These are phyloP conservation scores for Pyrus bretschneideri DNA, from an alignment of 306 rosid genomes.

Conservation along the genomic window DNA sequence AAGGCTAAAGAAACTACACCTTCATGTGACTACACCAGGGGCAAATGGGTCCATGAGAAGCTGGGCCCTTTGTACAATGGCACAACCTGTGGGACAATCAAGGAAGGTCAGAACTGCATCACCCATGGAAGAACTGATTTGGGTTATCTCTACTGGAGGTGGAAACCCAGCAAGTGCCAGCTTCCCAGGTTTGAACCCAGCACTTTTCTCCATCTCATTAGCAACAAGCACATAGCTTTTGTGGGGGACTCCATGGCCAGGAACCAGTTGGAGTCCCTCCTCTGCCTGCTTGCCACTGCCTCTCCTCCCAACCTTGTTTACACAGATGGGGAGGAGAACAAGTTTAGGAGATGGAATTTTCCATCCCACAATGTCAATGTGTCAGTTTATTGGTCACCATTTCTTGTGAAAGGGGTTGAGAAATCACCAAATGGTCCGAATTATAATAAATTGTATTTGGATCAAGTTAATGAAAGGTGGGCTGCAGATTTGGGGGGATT, in stretches of 20 bases:
- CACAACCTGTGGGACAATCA: conserved; percentile 69
- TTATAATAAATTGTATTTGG: conserved; percentile 52
- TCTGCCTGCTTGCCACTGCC: conserved; percentile 62
- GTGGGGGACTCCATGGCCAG: conserved; percentile 96
- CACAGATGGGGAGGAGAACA: conserved; percentile 45
- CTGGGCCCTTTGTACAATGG: conserved; percentile 77
- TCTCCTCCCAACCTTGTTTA: conserved; percentile 56
- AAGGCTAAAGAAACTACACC: conserved; percentile 5
- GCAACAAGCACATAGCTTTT: conserved; percentile 68
- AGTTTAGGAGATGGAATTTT: conserved; percentile 67
- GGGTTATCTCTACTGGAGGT: conserved; percentile 67
- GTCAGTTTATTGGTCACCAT: conserved; percentile 88
- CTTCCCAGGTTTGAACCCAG: conserved; percentile 77
- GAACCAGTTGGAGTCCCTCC: conserved; percentile 88
- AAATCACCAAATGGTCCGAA: conserved; percentile 46
- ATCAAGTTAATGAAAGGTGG: conserved; percentile 79
- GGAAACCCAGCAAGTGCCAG: conserved; percentile 64
- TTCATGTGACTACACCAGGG: conserved; percentile 64
- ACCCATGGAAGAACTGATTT: conserved; percentile 65
- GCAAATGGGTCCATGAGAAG: conserved; percentile 59
- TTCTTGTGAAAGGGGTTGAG: conserved; percentile 69
- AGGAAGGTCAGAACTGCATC: conserved; percentile 73
- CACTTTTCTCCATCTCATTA: conserved; percentile 46
- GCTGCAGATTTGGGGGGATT: conserved; percentile 45
- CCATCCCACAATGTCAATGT: conserved; percentile 47